Conservation (phyloP, 176 grass and related monocot species). For the Luzula sylvatica region DNA sequence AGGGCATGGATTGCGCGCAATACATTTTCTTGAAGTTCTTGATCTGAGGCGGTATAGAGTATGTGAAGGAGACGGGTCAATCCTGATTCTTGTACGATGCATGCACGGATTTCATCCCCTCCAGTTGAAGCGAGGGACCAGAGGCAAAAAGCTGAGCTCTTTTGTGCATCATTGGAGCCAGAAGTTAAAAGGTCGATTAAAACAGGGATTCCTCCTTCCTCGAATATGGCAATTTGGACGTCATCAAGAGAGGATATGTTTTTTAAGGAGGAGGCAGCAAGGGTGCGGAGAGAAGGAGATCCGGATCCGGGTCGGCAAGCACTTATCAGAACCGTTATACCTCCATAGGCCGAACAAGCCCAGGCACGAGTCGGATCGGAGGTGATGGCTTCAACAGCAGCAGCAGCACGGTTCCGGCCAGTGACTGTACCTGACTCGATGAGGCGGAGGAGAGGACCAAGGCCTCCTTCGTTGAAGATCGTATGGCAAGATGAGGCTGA, state of each 20-base stretch:
- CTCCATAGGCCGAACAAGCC: slow-evolving; percentile 72
- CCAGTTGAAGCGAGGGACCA: slow-evolving; percentile 45
- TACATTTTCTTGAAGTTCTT: slow-evolving; percentile 43
- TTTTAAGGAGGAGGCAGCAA: slow-evolving; percentile 41
- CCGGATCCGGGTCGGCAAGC: slow-evolving; percentile 57
- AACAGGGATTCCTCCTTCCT: slow-evolving; percentile 56
- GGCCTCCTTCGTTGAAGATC: slow-evolving; percentile 67
- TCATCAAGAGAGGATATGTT: slow-evolving; percentile 57
- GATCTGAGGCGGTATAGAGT: slow-evolving; percentile 37
- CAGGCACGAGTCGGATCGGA: slow-evolving; percentile 40
- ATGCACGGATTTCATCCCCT: slow-evolving; percentile 37
- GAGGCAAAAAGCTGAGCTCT: slow-evolving; percentile 41
- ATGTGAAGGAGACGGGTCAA: slow-evolving; percentile 50
- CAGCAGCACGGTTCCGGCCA: slow-evolving; percentile 39
- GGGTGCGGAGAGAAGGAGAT: slow-evolving; percentile 32
- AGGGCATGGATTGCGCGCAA: slow-evolving; percentile 51
- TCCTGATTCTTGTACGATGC: slow-evolving; percentile 50
- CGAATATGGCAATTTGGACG: slow-evolving; percentile 45
- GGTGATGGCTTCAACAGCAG: slow-evolving; percentile 47
- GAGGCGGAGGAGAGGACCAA: slow-evolving; percentile 62
- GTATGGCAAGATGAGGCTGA: slow-evolving; percentile 42
- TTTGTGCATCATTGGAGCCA: slow-evolving; percentile 36
- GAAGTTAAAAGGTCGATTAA: slow-evolving; percentile 47
- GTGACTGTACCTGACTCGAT: slow-evolving; percentile 40
- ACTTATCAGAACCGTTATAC: slow-evolving; percentile 45